Base-by-base conservation (phyloP, 495 filamentous ascomycete species). In the Talaromyces trachyspermus region DNA sequence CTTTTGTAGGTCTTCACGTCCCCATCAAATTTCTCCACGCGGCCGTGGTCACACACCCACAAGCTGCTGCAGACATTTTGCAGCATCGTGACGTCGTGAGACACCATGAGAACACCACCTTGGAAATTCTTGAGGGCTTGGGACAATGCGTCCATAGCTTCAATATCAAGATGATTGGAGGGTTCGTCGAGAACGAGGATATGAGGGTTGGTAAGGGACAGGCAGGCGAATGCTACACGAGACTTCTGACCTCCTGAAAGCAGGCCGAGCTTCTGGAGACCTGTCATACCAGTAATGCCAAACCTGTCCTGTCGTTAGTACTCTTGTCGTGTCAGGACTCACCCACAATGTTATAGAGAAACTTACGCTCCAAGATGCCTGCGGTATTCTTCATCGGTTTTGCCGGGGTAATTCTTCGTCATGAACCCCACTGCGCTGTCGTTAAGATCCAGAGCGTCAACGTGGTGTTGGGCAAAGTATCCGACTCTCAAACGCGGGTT, bases 391-490 rank as follows among this genome's bases (percentile, higher is more conserved):
- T 99, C 92, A 66, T 99, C 92, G 2, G 84, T 83, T 65, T 80
- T 87, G 18, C 92, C 92, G 0, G 86, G 89, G 59, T 88, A 97
- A 29, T 77, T 82, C 65, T 89, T 90, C 18, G 94, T 76, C 88
- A 97, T 96, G 74, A 97, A 99, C 51, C 81, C 81, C 41, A 99
- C 92, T 35, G 92, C 86, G 54, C 82, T 88, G 54, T 77, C 78
- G 36, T 79, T 94, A 57, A 97, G 71, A 64, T 99, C 92, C 40
- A 99, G 72, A 38, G 89, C 92, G 66, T 99, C 92, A 52, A 99
- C 90, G 70, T 99, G 92, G 62, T 99, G 92, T 65, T 99, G 92
- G 5, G 92, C 92, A 61, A 99, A 99, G 77, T 94, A 99, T 3
- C 90, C 92, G 49, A 97, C 76, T 32, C 92, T 79, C 26, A 99